Base-by-base conservation (phyloP, 257 asterid species). In the Plantago elongata region DNA sequence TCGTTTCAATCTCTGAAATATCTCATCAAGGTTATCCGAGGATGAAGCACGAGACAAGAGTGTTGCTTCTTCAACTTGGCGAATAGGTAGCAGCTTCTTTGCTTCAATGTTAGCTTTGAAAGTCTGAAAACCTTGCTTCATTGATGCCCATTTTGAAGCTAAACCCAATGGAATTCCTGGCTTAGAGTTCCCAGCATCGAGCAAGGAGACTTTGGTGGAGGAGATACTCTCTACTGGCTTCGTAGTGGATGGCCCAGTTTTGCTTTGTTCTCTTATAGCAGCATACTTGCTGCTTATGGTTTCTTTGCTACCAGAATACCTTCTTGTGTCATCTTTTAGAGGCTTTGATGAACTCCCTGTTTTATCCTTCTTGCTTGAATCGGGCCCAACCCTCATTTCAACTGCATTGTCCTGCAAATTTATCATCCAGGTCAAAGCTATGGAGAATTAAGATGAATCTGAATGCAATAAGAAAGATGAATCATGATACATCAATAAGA, bases 61-160 rank as follows among this genome's bases (percentile, higher is more conserved):
- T 34, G 62, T 63, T n/a, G 89, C 49, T 46, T 85, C 95, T 65
- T 81, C 81, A 37, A 64, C 71, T 72, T 89, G 96, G 49, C 88
- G 91, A 46, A 74, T 16, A 30, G 97, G 96, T 54, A 83, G 18
- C 29, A 89, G 83, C 57, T 76, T 83, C 69, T 87, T 93, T n/a
- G 95, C 81, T 66, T 82, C 99, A 9, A 93, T 49, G 63, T 75
- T 89, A 12, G 96, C 60, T 70, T 80, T 93, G 43, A 93, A 75
- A 44, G 64, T 80, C 67, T 89, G 96, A 55, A 92, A 87, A 48
- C 99, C 96, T 22, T 89, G 77, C 68, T 92, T 92, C 99, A 93
- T 87, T 7, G 95, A 87, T 10, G 97, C 96, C 99, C 97, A 93
- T 71, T 73, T 87, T 44, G 95, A 81, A 67, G 94, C 89, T 72